Conservation (phyloP, 371 early-diverging fungal species). For the Capillidium rhysosporum region DNA sequence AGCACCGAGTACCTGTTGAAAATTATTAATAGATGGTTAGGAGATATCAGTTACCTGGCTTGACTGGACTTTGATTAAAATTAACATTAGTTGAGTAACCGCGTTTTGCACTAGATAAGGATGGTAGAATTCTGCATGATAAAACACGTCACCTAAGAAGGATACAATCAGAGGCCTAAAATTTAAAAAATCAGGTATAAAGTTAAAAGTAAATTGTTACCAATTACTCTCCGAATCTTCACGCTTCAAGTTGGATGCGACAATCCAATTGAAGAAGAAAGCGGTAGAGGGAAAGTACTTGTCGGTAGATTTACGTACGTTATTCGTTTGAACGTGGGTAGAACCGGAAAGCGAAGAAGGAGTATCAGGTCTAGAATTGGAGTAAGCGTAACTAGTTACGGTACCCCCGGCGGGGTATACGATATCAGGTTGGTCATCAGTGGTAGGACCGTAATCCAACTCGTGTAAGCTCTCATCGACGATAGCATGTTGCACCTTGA, state of each 20-base stretch:
- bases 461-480: background rate
- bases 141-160: conserved; percentile 4
- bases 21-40: background rate
- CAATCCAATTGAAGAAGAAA: conserved; percentile 5
- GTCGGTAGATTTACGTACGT: background rate
- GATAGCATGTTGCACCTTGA: conserved; percentile 1
- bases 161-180: conserved; percentile 1
- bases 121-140: conserved; percentile 6
- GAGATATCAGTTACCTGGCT: background rate
- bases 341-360: background rate
- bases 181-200: too few species aligned
- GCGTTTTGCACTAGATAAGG: conserved; percentile 1
- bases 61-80: background rate
- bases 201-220: too few species aligned
- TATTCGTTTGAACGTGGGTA: too few species aligned
- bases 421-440: background rate
- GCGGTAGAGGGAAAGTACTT: conserved; percentile 1
- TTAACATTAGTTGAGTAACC: background rate
- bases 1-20: background rate
- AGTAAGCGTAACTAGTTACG: background rate
- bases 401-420: background rate
- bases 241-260: background rate
- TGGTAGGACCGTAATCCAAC: background rate
- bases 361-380: background rate
- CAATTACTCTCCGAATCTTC: background rate